Conservation (phyloP, 345 rosid species). For the Hevea brasiliensis region DNA sequence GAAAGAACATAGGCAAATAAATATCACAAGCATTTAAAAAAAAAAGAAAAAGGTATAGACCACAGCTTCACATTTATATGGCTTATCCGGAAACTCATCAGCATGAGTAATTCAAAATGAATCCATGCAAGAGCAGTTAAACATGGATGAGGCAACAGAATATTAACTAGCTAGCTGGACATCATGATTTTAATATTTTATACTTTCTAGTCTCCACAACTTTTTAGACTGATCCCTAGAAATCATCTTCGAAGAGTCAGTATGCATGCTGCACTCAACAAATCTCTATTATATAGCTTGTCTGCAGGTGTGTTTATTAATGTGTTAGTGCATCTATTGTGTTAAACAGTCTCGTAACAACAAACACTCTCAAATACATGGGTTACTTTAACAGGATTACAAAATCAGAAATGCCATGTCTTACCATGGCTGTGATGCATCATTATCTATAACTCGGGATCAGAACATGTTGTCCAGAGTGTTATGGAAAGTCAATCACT, state of each 20-base stretch:
- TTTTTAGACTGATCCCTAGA: neutral
- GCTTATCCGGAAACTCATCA: neutral
- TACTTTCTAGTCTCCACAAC: neutral
- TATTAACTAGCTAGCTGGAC: neutral
- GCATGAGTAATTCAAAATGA: neutral
- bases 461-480: slow-evolving; percentile 3
- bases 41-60: neutral
- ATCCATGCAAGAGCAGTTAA: neutral
- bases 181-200: neutral
- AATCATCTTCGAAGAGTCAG: neutral
- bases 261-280: neutral
- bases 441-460: slow-evolving; percentile 6
- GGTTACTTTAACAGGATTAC: neutral
- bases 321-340: neutral
- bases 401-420: slow-evolving; percentile 13
- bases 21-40: slow-evolving; percentile 1
- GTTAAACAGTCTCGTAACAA: too few species aligned
- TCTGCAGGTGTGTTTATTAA: neutral
- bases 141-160: neutral
- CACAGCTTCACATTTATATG: neutral
- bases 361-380: neutral
- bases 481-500: too few species aligned
- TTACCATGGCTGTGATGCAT: slow-evolving; percentile 16
- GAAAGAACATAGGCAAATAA: slow-evolving; percentile 15
- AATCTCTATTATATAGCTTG: neutral